Percentiles rank a stretch among this genome's conserved stretches.
Evolutionary conservation across 1,139 yeast genomes (phyloP).

Genomic region (Lodderomyces metapsilosis): DNA sequence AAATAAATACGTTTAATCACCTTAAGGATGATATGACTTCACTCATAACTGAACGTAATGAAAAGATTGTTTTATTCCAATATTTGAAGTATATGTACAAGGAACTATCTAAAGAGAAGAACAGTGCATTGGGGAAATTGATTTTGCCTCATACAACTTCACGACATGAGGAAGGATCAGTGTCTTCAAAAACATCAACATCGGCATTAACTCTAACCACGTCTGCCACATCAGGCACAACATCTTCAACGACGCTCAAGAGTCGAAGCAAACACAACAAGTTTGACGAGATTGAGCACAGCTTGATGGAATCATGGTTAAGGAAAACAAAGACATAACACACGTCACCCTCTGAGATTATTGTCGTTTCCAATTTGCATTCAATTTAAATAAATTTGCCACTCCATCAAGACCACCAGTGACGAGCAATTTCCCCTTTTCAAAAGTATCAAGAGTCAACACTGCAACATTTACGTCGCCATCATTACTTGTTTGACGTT

Average conservation of each 20-base stretch:
- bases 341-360: not conserved
- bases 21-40: slow-evolving; percentile 31
- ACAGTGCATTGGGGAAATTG: slow-evolving; percentile 22
- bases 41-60: slow-evolving; percentile 21
- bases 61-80: slow-evolving; percentile 36
- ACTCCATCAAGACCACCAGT: slow-evolving; percentile 33
- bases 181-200: not conserved
- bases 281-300: slow-evolving; percentile 46
- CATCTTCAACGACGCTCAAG: not conserved
- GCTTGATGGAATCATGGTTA: slow-evolving; percentile 45
- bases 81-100: slow-evolving; percentile 41
- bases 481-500: not conserved
- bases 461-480: slow-evolving; percentile 38
- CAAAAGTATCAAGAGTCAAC: slow-evolving; percentile 44
- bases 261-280: slow-evolving; percentile 14
- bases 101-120: slow-evolving; percentile 26
- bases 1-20: slow-evolving; percentile 33
- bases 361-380: slow-evolving; percentile 6
- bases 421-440: slow-evolving; percentile 38
- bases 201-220: not conserved
- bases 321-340: slow-evolving; percentile 29
- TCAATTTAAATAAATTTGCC: slow-evolving; percentile 25
- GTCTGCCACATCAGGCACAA: slow-evolving; percentile 2
- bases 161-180: slow-evolving; percentile 4
- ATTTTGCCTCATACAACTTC: slow-evolving; percentile 33